Conservation (phyloP, 352 stramenopile genomes). For the Pythium sukuiense region DNA sequence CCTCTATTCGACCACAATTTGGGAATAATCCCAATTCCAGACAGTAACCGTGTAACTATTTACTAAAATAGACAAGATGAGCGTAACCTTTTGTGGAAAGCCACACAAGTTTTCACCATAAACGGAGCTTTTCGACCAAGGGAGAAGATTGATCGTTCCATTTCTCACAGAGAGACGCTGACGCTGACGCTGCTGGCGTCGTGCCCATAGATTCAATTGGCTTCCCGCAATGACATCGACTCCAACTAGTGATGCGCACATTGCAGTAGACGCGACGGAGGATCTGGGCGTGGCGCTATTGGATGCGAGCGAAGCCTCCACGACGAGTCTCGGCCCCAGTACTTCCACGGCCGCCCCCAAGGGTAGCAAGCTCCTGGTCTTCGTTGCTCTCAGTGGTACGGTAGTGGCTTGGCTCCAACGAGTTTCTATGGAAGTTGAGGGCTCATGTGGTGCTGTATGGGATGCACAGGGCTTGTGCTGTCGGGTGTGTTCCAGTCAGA, state of each 20-base stretch:
- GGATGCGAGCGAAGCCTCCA: background rate
- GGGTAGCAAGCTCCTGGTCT: background rate
- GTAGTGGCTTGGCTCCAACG: no score
- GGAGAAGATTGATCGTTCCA: background rate
- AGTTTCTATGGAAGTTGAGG: no score
- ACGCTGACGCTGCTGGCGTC: background rate
- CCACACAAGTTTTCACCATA: background rate
- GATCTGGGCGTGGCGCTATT: background rate
- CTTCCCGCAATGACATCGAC: background rate
- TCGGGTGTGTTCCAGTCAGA: constrained; percentile 17
- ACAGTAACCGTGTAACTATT: background rate
- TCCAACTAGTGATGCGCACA: background rate
- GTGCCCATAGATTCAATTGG: background rate
- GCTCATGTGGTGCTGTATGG: no score
- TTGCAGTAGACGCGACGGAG: background rate
- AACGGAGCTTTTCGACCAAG: background rate
- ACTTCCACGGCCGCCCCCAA: background rate
- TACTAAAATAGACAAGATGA: background rate
- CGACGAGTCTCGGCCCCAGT: background rate
- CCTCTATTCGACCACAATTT: no score
- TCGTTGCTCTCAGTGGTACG: background rate
- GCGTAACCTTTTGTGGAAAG: background rate
- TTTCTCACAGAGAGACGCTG: background rate
- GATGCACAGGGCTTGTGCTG: constrained; percentile 6
- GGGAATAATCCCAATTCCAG: no score